phyloP scores from a whole-genome alignment of 2,329 filamentous ascomycete species.

The Alternaria triticimaculans region DNA sequence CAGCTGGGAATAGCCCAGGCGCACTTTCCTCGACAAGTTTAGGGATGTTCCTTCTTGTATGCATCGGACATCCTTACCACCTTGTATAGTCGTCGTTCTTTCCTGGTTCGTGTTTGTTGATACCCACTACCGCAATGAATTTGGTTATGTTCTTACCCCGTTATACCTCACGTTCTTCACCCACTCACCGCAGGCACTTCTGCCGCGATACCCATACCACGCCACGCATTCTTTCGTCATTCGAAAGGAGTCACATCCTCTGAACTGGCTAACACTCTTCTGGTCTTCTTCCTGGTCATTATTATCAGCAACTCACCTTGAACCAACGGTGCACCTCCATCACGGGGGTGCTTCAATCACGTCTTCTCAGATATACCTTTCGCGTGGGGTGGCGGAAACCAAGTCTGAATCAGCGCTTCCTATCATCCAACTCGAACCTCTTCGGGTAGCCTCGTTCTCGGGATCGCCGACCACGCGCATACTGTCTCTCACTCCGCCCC shows the following conservation, averaged over 20 bases:
- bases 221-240: not conserved
- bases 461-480: conserved; percentile 22
- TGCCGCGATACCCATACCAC: not conserved
- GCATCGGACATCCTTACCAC: conserved; percentile 12
- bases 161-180: not conserved
- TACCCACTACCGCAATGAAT: conserved; percentile 13
- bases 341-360: conserved; percentile 44
- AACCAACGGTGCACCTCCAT: conserved; percentile 1
- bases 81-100: conserved; percentile 1
- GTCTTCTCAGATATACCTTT: conserved; percentile 58
- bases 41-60: conserved; percentile 25
- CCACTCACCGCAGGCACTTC: not conserved
- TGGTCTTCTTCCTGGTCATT: not conserved
- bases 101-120: conserved; percentile 12
- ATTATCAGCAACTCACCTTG: not conserved
- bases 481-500: conserved; percentile 18
- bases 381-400: conserved; percentile 52
- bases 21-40: conserved; percentile 5
- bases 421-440: conserved; percentile 14
- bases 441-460: conserved; percentile 21
- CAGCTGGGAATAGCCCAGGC: conserved; percentile 12
- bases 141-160: not conserved
- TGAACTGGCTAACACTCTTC: not conserved
- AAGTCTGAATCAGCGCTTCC: conserved; percentile 37
- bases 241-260: not conserved